Conservation (phyloP, 768 basidiomycete genomes). For the Cantharellus cinnabarinus region DNA sequence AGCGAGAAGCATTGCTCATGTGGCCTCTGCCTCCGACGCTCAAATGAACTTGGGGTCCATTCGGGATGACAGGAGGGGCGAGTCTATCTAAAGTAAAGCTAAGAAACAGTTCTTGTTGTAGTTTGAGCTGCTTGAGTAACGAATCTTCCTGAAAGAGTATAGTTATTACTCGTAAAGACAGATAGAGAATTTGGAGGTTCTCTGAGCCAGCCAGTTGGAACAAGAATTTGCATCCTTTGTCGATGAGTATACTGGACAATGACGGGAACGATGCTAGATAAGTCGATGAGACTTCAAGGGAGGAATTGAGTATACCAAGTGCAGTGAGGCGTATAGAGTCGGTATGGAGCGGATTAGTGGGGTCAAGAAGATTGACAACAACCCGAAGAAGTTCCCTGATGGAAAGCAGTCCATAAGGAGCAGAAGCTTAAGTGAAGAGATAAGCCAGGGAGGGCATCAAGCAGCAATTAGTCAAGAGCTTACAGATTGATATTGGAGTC, state of each 20-base stretch:
- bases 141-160: slow-evolving; percentile 56
- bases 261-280: slow-evolving; percentile 62
- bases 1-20: not conserved
- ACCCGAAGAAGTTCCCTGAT: slow-evolving; percentile 85
- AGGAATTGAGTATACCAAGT: slow-evolving; percentile 66
- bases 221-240: slow-evolving; percentile 86
- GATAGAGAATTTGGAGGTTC: slow-evolving; percentile 44
- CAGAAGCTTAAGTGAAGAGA: not conserved
- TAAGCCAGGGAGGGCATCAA: not conserved
- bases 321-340: slow-evolving; percentile 87
- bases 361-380: slow-evolving; percentile 86
- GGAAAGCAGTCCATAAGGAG: slow-evolving; percentile 71
- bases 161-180: slow-evolving; percentile 65
- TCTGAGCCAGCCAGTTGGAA: slow-evolving; percentile 94
- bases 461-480: not conserved
- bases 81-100: slow-evolving; percentile 87
- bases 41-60: slow-evolving; percentile 12
- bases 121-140: slow-evolving; percentile 66
- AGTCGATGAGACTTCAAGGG: slow-evolving; percentile 67
- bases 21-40: not conserved
- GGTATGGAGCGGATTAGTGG: slow-evolving; percentile 84
- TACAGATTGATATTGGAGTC: not conserved
- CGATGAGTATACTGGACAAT: slow-evolving; percentile 53
- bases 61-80: slow-evolving; percentile 29
- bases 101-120: slow-evolving; percentile 89